Conservation (phyloP, 2,329 filamentous ascomycete genomes). For the Phialemoniopsis sp. region DNA sequence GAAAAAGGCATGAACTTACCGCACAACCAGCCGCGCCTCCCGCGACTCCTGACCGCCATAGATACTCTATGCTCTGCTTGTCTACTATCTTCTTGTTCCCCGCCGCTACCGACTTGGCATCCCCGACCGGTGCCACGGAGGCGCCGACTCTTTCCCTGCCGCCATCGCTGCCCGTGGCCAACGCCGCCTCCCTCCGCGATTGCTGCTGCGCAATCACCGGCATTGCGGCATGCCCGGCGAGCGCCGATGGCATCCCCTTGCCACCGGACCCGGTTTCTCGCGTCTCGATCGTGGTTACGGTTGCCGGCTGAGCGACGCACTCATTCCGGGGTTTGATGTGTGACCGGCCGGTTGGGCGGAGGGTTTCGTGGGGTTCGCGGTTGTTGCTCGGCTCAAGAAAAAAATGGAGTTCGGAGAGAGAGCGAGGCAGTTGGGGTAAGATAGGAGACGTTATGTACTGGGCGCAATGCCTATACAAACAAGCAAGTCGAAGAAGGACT, state of each 20-base stretch:
- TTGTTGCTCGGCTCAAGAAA: too few relatives aligned
- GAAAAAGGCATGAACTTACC: constrained; percentile 47
- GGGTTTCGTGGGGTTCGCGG: too few relatives aligned
- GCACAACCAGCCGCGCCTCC: constrained; percentile 90
- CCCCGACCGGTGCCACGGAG: constrained; percentile 16
- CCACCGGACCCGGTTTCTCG: constrained; percentile 6
- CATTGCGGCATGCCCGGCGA: constrained; percentile 55
- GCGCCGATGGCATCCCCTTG: constrained; percentile 50
- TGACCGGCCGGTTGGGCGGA: too few relatives aligned
- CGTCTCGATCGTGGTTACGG: constrained; percentile 2
- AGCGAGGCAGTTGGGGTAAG: too few relatives aligned
- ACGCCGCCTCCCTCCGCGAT: constrained; percentile 16
- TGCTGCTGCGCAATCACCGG: constrained; percentile 41
- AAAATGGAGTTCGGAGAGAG: too few relatives aligned
- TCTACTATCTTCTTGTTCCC: constrained; percentile 44
- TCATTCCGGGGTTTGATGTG: neutral
- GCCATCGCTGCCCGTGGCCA: constrained; percentile 22
- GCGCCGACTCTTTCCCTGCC: neutral
- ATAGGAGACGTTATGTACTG: too few relatives aligned
- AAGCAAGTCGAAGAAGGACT: too few relatives aligned
- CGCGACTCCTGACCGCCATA: constrained; percentile 77
- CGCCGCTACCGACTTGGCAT: constrained; percentile 45
- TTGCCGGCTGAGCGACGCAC: neutral
- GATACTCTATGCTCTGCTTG: constrained; percentile 77
- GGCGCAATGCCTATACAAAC: too few relatives aligned